Percentiles rank a stretch among this genome's conserved stretches.
Evolutionary conservation across 805 yeast species (phyloP).

Genomic region (Wickerhamiella bombiphila): DNA sequence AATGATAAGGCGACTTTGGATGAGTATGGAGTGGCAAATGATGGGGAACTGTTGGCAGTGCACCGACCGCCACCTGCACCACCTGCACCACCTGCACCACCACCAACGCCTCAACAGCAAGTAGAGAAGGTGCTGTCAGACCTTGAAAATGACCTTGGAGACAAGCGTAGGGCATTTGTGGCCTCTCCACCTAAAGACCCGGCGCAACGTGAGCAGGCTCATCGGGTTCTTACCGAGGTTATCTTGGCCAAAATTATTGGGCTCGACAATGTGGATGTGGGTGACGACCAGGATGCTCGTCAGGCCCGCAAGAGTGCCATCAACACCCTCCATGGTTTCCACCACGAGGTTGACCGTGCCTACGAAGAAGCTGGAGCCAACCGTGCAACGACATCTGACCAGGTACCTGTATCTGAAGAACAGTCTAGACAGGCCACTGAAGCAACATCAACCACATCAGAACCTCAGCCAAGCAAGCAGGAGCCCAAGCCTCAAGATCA

Average conservation of each 20-base stretch:
- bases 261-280: constrained; percentile 25
- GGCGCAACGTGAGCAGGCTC: constrained; percentile 19
- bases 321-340: constrained; percentile 22
- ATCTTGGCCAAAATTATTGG: constrained; percentile 23
- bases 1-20: constrained; percentile 11
- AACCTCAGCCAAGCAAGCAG: not conserved
- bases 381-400: no score
- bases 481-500: not conserved
- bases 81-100: constrained; percentile 9
- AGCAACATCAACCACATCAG: not conserved
- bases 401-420: no score
- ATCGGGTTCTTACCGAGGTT: constrained; percentile 22
- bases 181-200: constrained; percentile 15
- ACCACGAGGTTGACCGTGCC: constrained; percentile 20
- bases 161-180: constrained; percentile 14
- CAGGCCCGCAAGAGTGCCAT: constrained; percentile 22
- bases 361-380: constrained; percentile 3
- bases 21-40: constrained; percentile 13
- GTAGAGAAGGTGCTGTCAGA: constrained; percentile 16
- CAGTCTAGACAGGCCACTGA: no score
- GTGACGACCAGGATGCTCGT: constrained; percentile 21
- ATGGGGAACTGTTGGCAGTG: constrained; percentile 18
- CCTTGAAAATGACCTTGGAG: constrained; percentile 19
- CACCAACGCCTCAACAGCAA: constrained; percentile 17
- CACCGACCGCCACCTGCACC: constrained; percentile 8